These are phyloP conservation scores for Globisporangium nodosum DNA, from an alignment of 352 stramenopile species.

Conservation along the genomic window DNA sequence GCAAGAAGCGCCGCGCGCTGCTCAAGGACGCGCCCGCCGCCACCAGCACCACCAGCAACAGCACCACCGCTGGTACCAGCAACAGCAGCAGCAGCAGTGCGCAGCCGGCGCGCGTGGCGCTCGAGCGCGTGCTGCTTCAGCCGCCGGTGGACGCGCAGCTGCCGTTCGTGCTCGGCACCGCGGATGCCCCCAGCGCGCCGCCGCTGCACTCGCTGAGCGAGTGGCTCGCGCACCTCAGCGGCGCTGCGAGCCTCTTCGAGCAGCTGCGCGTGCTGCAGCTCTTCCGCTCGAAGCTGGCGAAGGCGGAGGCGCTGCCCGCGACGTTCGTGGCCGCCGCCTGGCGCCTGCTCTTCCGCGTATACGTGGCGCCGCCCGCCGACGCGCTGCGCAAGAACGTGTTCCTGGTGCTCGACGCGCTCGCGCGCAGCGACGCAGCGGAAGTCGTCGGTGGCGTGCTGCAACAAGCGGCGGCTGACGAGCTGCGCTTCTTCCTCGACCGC, in stretches of 20 bases:
- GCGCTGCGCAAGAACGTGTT: constrained; percentile 66
- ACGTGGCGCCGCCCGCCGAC: constrained; percentile 22
- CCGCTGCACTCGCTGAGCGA: constrained; percentile 14
- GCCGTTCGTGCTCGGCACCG: constrained; percentile 22
- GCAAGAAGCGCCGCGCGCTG: constrained; percentile 74
- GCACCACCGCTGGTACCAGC: constrained; percentile 10
- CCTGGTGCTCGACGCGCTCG: constrained; percentile 48
- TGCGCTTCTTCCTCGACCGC: constrained; percentile 27
- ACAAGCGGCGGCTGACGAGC: constrained; percentile 27
- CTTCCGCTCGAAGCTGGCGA: constrained; percentile 57
- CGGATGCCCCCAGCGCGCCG: constrained; percentile 12
- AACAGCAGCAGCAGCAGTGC: constrained; percentile 3
- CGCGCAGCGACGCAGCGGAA: constrained; percentile 14
- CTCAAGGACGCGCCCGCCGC: constrained; percentile 44
- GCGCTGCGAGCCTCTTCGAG: constrained; percentile 34
- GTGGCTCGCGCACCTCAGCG: constrained; percentile 42
- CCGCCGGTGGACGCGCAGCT: constrained; percentile 33
- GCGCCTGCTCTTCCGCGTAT: constrained; percentile 59
- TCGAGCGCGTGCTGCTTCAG: constrained; percentile 20
- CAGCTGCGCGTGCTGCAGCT: constrained; percentile 74
- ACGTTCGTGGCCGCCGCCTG: constrained; percentile 33
- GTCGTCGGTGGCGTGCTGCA: constrained; percentile 11
- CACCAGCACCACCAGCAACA: constrained; percentile 4
- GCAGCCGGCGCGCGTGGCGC: constrained; percentile 27
- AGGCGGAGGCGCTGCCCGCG: constrained; percentile 3